Conservation (phyloP, 2,329 filamentous ascomycete species). For the Purpureocillium lavendulum region DNA sequence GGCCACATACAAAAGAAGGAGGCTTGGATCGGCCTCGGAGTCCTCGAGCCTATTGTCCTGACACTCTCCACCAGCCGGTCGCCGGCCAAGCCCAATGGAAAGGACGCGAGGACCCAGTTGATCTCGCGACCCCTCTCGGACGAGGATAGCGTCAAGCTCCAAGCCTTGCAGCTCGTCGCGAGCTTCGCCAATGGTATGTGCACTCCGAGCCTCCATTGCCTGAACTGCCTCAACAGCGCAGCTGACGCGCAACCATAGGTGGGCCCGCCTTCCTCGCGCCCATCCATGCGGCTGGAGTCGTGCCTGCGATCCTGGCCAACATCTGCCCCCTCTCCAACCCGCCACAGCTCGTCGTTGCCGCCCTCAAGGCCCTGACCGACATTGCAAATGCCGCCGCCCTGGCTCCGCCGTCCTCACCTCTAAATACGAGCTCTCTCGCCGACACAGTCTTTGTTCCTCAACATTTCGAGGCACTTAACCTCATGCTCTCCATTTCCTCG, state of each 20-base stretch:
- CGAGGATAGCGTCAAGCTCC: slow-evolving; percentile 61
- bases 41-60: slow-evolving; percentile 50
- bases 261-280: slow-evolving; percentile 72
- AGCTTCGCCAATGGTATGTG: slow-evolving; percentile 73
- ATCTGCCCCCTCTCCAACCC: slow-evolving; percentile 59
- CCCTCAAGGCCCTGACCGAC: slow-evolving; percentile 65
- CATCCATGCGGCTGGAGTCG: slow-evolving; percentile 56
- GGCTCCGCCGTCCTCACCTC: slow-evolving; percentile 39
- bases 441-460: slow-evolving; percentile 55
- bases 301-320: slow-evolving; percentile 63
- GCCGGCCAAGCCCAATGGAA: slow-evolving; percentile 26
- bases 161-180: slow-evolving; percentile 76
- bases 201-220: background rate
- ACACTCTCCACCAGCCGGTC: slow-evolving; percentile 31
- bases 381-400: slow-evolving; percentile 58
- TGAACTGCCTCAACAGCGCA: no score
- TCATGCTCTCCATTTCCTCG: slow-evolving; percentile 55
- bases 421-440: slow-evolving; percentile 44
- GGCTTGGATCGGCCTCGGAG: slow-evolving; percentile 61
- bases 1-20: slow-evolving; percentile 86
- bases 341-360: slow-evolving; percentile 59
- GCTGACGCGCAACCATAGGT: slow-evolving; percentile 39
- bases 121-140: slow-evolving; percentile 38
- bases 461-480: slow-evolving; percentile 53
- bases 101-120: slow-evolving; percentile 25